Percentiles rank a stretch among this genome's conserved stretches.
phyloP scores from a whole-genome alignment of 2,329 filamentous ascomycete species.

The Coniosporium tulheliwenetii region DNA sequence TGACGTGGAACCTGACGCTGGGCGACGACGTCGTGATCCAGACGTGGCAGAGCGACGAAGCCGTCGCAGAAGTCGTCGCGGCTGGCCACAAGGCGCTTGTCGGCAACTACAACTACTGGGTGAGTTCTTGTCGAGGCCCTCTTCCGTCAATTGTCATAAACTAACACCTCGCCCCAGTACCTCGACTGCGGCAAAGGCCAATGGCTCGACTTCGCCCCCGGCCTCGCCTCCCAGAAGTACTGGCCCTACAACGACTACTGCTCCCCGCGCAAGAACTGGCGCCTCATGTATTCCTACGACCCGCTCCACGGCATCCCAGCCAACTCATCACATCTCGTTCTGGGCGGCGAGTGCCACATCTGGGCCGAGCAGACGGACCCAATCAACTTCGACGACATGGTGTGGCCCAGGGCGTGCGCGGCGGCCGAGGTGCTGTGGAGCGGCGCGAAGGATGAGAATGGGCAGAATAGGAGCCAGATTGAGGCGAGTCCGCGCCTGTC shows the following conservation, averaged over 20 bases:
- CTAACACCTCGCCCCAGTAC: slow-evolving; percentile 34
- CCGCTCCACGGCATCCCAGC: slow-evolving; percentile 48
- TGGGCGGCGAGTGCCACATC: slow-evolving; percentile 69
- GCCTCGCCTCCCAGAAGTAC: slow-evolving; percentile 31
- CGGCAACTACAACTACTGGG: slow-evolving; percentile 66
- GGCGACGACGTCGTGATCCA: slow-evolving; percentile 61
- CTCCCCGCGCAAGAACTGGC: slow-evolving; percentile 66
- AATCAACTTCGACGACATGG: slow-evolving; percentile 55
- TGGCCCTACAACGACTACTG: slow-evolving; percentile 76
- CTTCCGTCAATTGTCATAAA: not conserved
- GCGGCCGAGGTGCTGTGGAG: slow-evolving; percentile 72
- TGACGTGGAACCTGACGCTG: slow-evolving; percentile 62
- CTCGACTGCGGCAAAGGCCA: slow-evolving; percentile 71
- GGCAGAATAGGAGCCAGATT: slow-evolving; percentile 55
- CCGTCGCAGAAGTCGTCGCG: slow-evolving; percentile 43
- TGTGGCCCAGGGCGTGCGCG: slow-evolving; percentile 65
- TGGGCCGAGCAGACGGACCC: slow-evolving; percentile 70
- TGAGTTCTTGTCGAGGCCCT: slow-evolving; percentile 22
- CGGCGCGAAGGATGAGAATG: slow-evolving; percentile 47
- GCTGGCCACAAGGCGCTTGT: slow-evolving; percentile 56
- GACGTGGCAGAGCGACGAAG: slow-evolving; percentile 53
- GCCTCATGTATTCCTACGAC: slow-evolving; percentile 65
- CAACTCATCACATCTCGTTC: slow-evolving; percentile 47
- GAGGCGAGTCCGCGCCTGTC: slow-evolving; percentile 53
- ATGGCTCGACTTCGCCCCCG: slow-evolving; percentile 58